Evolutionary conservation across 2,329 filamentous ascomycete genomes (phyloP), one percentile per base, ranked within the genome.

Genomic region (Fusarium acutatum): DNA sequence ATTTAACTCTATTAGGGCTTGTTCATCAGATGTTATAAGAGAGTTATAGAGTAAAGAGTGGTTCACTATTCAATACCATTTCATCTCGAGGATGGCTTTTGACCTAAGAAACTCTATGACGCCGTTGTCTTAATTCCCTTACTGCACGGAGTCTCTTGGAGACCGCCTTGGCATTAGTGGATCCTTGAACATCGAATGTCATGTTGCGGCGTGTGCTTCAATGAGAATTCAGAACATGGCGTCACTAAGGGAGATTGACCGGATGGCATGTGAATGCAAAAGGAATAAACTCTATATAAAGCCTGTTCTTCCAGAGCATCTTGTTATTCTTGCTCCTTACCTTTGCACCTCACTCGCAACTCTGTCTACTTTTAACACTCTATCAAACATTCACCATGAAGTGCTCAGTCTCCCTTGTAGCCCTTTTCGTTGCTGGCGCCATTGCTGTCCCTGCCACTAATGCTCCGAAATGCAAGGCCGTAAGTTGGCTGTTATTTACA

Each of bases 81-180:
- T n/a, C n/a, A n/a, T n/a, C 18, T 20, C 8, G 6, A 14, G 4
- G 5, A 3, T 10, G 4, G 8, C 4, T 14, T 20, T 5, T 8
- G 12, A 26, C 18, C 20, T 20, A 8, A 20, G 24, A 26, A 11
- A 28, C 5, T 28, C 24, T 28, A 24, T 14, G 4, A 32, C 8
- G 22, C 17, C 11, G 12, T 13, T 24, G 8, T 50, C 4, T 32
- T 12, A 32, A n/a, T n/a, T 24, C 14, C 28, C 7, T 14, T 6
- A 2, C 15, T 24, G 10, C 3, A 20, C 11, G 22, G 17, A 15
- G 10, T 17, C 46, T 13, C 46, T 17, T 32, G 6, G 7, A 44
- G 28, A 49, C 11, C 22, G 34, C 6, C 47, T 32, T 24, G 22
- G 22, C 47, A 50, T 50, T 34, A 18, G 47, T 50, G 30, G 47